Conservation (phyloP, 805 yeast species). For the Kluyveromyces dobzhanskii region DNA sequence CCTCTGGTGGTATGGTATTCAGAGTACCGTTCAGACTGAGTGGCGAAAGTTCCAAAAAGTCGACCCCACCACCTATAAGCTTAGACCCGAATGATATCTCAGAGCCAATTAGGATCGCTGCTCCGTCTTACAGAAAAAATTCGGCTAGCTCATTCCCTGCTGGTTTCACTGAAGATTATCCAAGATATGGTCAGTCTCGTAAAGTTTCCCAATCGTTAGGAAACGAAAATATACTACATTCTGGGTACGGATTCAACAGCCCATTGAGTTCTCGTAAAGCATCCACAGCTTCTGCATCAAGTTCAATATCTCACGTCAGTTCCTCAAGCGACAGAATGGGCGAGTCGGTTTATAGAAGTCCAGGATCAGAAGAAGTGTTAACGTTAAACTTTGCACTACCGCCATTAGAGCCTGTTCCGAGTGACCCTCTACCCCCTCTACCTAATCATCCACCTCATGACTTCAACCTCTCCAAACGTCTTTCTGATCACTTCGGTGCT, state of each 20-base stretch:
- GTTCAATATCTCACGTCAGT: slow-evolving; percentile 24
- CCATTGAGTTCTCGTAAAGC: slow-evolving; percentile 30
- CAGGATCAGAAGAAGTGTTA: slow-evolving; percentile 16
- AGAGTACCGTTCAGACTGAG: slow-evolving; percentile 56
- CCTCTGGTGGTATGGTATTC: slow-evolving; percentile 35
- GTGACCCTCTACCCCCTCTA: slow-evolving; percentile 36
- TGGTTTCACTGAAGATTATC: slow-evolving; percentile 8
- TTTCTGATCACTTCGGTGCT: not conserved
- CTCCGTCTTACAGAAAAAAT: not conserved
- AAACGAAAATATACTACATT: not conserved
- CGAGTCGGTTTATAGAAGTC: slow-evolving; percentile 20
- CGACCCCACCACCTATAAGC: slow-evolving; percentile 31
- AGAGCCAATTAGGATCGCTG: not conserved
- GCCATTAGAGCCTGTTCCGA: slow-evolving; percentile 49
- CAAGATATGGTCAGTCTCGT: slow-evolving; percentile 11
- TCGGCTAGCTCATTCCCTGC: slow-evolving; percentile 12
- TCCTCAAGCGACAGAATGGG: slow-evolving; percentile 28
- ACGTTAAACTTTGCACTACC: slow-evolving; percentile 36
- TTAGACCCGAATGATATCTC: slow-evolving; percentile 1
- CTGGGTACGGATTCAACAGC: slow-evolving; percentile 5
- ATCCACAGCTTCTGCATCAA: slow-evolving; percentile 30
- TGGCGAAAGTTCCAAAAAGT: slow-evolving; percentile 29
- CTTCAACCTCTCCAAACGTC: not conserved
- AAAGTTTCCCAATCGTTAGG: slow-evolving; percentile 5
- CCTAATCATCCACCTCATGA: slow-evolving; percentile 3